Evolutionary conservation across 1,284 basidiomycete genomes (phyloP).

Genomic region (Microbotryum intermedium): DNA sequence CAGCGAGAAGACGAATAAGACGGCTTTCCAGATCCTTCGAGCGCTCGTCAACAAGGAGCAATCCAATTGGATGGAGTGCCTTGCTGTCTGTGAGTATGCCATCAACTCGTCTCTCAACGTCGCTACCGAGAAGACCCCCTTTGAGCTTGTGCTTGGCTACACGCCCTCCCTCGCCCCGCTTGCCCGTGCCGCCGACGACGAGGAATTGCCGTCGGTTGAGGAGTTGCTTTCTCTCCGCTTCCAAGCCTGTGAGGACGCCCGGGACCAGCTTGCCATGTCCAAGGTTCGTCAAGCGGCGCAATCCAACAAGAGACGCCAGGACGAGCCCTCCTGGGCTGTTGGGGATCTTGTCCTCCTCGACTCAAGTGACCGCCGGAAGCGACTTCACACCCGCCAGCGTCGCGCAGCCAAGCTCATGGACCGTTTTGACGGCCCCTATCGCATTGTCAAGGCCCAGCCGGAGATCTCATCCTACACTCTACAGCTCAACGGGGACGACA

Average conservation of each 20-base stretch:
- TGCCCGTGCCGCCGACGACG: background rate
- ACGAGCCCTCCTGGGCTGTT: slow-evolving; percentile 23
- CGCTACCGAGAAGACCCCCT: slow-evolving; percentile 16
- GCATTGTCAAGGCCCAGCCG: slow-evolving; percentile 21
- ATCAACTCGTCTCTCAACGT: slow-evolving; percentile 20
- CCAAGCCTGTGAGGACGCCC: slow-evolving; percentile 27
- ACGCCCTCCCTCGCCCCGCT: slow-evolving; percentile 33
- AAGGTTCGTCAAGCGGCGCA: slow-evolving; percentile 36
- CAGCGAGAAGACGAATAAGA: slow-evolving; percentile 26
- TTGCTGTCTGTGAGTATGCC: slow-evolving; percentile 11
- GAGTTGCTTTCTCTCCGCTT: slow-evolving; percentile 3
- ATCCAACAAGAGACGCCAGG: slow-evolving; percentile 33
- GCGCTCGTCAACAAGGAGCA: slow-evolving; percentile 8
- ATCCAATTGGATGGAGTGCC: slow-evolving; percentile 15
- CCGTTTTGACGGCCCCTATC: background rate
- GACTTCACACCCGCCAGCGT: background rate
- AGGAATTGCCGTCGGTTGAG: background rate
- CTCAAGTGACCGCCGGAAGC: background rate
- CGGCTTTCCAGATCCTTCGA: slow-evolving; percentile 3
- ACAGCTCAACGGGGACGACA: slow-evolving; percentile 32
- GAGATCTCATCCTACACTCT: slow-evolving; percentile 25
- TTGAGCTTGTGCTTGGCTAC: slow-evolving; percentile 23
- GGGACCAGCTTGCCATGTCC: slow-evolving; percentile 34
- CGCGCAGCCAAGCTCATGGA: slow-evolving; percentile 3
- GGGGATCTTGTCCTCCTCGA: slow-evolving; percentile 3